Base-by-base conservation (phyloP, 1,284 basidiomycete genomes). In the Ceratobasidium sp. region DNA sequence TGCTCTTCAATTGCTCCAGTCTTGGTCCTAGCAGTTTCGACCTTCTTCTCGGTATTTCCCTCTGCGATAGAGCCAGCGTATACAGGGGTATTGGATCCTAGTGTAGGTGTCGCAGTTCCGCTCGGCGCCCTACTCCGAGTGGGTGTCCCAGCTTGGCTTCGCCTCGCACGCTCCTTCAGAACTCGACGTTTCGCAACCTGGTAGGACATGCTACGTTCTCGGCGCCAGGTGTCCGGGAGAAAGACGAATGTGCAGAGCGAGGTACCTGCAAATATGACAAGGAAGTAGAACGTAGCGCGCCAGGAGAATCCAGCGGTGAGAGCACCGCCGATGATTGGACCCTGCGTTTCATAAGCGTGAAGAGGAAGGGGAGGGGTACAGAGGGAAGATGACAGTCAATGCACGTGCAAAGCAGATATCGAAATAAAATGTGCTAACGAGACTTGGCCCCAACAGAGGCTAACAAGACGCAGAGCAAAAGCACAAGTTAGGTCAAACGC, bases 201-300 rank as follows among this genome's bases (percentile, higher is more conserved):
- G 81, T 95, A 96, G 7, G 90, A 88, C 47, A 91, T 83, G 78
- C 93, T 94, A 35, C 95, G 90, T 82, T 96, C 93, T 75, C 87
- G 85, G 17, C 95, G 88, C 85, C 94, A 96, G 0, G 94, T 95
- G 80, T 96, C 95, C 71, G 89, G 90, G 85, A 95, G 91, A 78
- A 91, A 89, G 47, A 90, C 77, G 83, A 94, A 94, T 23, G 87
- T 84, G 61, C 89, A 64, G 66, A 89, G 85, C 78, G 88, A 89
- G 53, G 87, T 67, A 5, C 88, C 89, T 8, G 89, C 89, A 69
- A 91, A 87, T 58, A 90, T 90, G 1, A 89, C 85, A 28, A 95
- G 87, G 82, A 96, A 94, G 88, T 93, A 96, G 82, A 96, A 94
- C 0, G 90, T 89, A 5, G 90, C 89, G 35, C 92, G 88, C 94